Evolutionary conservation across 495 filamentous ascomycete species (phyloP), one percentile per base, ranked within the genome.

Genomic region (Chaetomium cochliodes): DNA sequence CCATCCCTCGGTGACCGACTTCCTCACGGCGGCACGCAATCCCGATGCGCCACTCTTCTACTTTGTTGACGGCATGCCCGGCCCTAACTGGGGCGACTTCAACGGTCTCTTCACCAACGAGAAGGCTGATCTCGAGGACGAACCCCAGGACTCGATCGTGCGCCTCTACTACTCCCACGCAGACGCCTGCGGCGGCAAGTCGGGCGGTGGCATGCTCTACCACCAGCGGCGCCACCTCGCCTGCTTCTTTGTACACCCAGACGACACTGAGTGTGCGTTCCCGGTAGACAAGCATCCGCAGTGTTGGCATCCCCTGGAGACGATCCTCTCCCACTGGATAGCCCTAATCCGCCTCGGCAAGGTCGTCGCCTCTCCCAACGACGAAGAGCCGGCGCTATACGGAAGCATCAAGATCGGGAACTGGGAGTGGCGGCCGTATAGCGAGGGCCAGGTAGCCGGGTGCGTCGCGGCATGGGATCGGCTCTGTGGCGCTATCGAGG

Each of bases 391-490:
- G 37, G 15, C 59, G 13, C 59, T 62, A 18, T 62, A 42, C 49
- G 49, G 37, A 49, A 15, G 30, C 33, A 20, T 11, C 20, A 62
- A 62, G 49, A 28, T 62, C 37, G 49, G 59, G 23, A 25, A 18
- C 6, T 62, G 59, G 59, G 49, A 62, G 49, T 62, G 59, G 59
- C 59, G 59, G 22, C 59, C 59, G 3, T 61, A 61, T n/a, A 7
- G 46, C 59, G n/a, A 61, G 12, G 47, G 18, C 46, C 59, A 61
- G 47, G 16, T 39, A 23, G 46, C 59, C 0, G 18, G 12, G 4
- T 61, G 59, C 47, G 46, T 61, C 59, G 49, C 28, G 47, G 59
- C 59, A 26, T 52, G 59, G 59, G 47, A 61, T 18, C 28, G 30
- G 33, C 49, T 60, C 15, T 60, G 58, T 20, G 25, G 5, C 42